These are phyloP conservation scores for Candida ponderosae DNA, from an alignment of 805 yeast species.

Conservation along the genomic window DNA sequence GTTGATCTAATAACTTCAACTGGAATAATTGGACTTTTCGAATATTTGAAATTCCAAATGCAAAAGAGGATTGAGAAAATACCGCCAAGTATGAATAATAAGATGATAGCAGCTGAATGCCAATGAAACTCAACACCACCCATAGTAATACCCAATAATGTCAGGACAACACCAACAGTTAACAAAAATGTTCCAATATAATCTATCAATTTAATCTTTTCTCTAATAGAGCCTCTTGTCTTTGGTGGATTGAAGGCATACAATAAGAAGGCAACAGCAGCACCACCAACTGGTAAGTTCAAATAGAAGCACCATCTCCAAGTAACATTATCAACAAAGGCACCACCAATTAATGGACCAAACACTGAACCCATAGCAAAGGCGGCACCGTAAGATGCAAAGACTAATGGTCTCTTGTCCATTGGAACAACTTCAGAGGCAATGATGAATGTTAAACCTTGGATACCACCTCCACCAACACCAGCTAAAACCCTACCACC, in stretches of 20 bases:
- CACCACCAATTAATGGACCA: slow-evolving; percentile 55
- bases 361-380: slow-evolving; percentile 22
- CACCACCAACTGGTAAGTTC: slow-evolving; percentile 50
- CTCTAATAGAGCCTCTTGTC: slow-evolving; percentile 27
- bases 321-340: slow-evolving; percentile 36
- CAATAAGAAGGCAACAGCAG: slow-evolving; percentile 30
- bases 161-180: slow-evolving; percentile 32
- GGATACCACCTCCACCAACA: slow-evolving; percentile 67
- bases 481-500: slow-evolving; percentile 71
- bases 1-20: neutral
- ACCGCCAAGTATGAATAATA: slow-evolving; percentile 40
- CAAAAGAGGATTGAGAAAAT: slow-evolving; percentile 26
- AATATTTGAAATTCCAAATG: slow-evolving; percentile 30
- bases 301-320: slow-evolving; percentile 66
- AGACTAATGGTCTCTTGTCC: slow-evolving; percentile 16
- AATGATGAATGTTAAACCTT: slow-evolving; percentile 47
- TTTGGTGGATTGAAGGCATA: slow-evolving; percentile 30
- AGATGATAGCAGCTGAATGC: slow-evolving; percentile 41
- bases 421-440: slow-evolving; percentile 39
- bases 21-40: slow-evolving; percentile 38
- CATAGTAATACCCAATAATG: slow-evolving; percentile 40
- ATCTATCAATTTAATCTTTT: slow-evolving; percentile 36
- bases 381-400: slow-evolving; percentile 10
- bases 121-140: slow-evolving; percentile 45
- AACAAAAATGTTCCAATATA: slow-evolving; percentile 38